phyloP scores from a whole-genome alignment of 2,329 filamentous ascomycete genomes.

The Ceratocystis alfenasii region DNA sequence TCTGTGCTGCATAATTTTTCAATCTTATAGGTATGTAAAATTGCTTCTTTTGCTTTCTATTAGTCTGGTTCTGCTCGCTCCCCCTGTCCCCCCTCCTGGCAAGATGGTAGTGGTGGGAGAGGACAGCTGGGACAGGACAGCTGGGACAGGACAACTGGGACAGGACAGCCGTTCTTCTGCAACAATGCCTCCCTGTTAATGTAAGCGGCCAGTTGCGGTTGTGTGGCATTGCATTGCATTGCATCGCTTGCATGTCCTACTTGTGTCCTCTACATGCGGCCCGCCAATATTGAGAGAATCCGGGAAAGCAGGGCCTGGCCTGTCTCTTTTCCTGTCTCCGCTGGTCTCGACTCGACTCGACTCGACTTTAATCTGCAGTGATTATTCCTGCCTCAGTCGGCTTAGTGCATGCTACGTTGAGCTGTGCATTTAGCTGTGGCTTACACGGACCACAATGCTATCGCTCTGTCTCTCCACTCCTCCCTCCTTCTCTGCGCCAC shows the following conservation, averaged over 20 bases:
- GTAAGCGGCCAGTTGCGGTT: background rate
- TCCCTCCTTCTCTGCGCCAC: no score
- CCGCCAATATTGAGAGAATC: conserved; percentile 12
- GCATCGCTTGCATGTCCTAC: background rate
- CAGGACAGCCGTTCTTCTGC: background rate
- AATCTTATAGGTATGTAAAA: background rate
- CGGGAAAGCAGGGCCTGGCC: conserved; percentile 5
- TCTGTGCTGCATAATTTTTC: background rate
- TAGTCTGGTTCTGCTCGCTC: background rate
- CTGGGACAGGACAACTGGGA: background rate
- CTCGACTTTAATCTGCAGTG: conserved; percentile 4
- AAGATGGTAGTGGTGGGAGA: no score
- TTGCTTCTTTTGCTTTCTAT: conserved; percentile 3
- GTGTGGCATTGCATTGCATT: conserved; percentile 9
- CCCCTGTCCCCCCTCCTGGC: no score
- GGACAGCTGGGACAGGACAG: no score
- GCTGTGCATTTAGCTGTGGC: conserved; percentile 13
- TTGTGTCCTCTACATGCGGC: background rate
- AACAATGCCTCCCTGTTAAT: background rate
- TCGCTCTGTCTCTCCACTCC: no score
- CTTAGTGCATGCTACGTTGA: conserved; percentile 9
- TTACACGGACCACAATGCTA: conserved; percentile 19
- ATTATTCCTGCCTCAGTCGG: conserved; percentile 12
- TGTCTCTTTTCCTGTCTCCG: background rate
- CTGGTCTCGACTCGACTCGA: background rate